phyloP scores from a whole-genome alignment of 106 monocot species.

The Narthecium ossifragum region DNA sequence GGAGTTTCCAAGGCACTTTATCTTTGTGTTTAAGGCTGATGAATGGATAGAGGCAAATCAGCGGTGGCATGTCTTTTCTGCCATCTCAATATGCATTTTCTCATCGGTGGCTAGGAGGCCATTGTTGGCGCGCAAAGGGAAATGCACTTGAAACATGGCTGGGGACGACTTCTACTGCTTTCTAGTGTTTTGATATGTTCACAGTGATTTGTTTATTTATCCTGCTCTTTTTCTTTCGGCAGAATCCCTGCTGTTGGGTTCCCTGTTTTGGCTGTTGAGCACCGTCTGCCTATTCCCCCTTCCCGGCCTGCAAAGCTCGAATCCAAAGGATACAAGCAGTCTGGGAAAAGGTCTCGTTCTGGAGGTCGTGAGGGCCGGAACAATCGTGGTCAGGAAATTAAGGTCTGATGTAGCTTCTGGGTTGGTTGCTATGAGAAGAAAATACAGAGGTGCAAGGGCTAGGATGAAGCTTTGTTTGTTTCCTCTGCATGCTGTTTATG shows the following conservation, averaged over 20 bases:
- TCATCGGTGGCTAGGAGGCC: too few species aligned
- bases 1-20: too few species aligned
- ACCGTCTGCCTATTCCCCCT: conserved; percentile 59
- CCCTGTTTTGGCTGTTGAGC: conserved; percentile 71
- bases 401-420: neutral
- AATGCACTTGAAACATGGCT: too few species aligned
- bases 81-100: too few species aligned
- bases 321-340: conserved; percentile 17
- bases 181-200: too few species aligned
- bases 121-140: too few species aligned
- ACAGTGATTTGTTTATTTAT: neutral
- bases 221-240: conserved; percentile 1
- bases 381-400: conserved; percentile 10
- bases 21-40: too few species aligned
- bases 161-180: too few species aligned
- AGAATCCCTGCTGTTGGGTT: conserved; percentile 91
- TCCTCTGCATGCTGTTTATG: conserved; percentile 14
- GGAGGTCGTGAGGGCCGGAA: conserved; percentile 12
- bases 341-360: conserved; percentile 38
- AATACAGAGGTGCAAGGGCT: conserved; percentile 43
- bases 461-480: conserved; percentile 41
- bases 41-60: too few species aligned
- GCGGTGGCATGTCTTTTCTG: too few species aligned
- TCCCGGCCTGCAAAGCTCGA: conserved; percentile 23
- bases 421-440: conserved; percentile 24